Evolutionary conservation across 108 stramenopile genomes (phyloP).

Genomic region (Cyclotella kingstonii): DNA sequence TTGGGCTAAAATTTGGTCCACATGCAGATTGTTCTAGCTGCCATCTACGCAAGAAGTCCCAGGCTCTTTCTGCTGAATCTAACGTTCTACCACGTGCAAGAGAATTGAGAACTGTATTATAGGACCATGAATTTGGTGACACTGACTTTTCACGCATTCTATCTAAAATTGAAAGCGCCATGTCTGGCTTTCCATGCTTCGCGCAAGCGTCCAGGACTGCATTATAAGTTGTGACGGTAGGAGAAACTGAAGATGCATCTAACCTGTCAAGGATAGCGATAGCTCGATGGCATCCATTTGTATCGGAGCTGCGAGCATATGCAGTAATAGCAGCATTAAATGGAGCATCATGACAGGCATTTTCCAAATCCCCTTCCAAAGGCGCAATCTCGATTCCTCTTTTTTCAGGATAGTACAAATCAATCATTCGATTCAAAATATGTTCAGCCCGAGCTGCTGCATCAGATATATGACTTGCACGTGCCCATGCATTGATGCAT

Average conservation of each 20-base stretch:
- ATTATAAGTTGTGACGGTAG: slow-evolving; percentile 41
- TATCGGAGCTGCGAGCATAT: slow-evolving; percentile 41
- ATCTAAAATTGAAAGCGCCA: slow-evolving; percentile 31
- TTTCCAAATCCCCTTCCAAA: slow-evolving; percentile 28
- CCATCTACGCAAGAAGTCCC: slow-evolving; percentile 22
- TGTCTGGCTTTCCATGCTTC: slow-evolving; percentile 40
- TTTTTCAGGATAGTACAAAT: slow-evolving; percentile 30
- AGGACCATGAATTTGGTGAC: slow-evolving; percentile 29
- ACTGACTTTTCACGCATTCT: slow-evolving; percentile 26
- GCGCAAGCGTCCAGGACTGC: slow-evolving; percentile 44
- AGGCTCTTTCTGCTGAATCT: slow-evolving; percentile 35
- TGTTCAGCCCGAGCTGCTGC: slow-evolving; percentile 44
- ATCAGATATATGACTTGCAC: slow-evolving; percentile 7
- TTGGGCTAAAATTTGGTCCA: slow-evolving; percentile 11
- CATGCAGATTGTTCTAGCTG: slow-evolving; percentile 11
- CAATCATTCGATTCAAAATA: slow-evolving; percentile 48
- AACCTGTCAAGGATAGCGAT: slow-evolving; percentile 41
- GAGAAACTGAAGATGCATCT: slow-evolving; percentile 24
- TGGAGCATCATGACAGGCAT: slow-evolving; percentile 44
- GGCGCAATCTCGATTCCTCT: slow-evolving; percentile 9
- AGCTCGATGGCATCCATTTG: slow-evolving; percentile 37
- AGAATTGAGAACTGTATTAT: slow-evolving; percentile 39
- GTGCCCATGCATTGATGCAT: slow-evolving; percentile 30
- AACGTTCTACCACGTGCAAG: slow-evolving; percentile 26
- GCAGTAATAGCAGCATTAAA: slow-evolving; percentile 59